Evolutionary conservation across 805 yeast species (phyloP).

Genomic region (Alloascoidea hylecoeti): DNA sequence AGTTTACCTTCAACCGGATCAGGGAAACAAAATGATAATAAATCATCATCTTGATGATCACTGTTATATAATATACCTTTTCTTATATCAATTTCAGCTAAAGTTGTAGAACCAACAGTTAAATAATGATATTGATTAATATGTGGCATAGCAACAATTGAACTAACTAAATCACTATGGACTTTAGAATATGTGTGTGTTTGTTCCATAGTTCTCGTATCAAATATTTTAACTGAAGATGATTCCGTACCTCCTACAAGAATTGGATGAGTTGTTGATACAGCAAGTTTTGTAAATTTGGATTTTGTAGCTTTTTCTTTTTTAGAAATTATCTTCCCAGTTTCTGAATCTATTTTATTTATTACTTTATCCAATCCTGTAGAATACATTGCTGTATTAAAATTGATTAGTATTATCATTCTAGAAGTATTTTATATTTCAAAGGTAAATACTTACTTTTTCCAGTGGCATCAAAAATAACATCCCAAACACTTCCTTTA

Average conservation of each 20-base stretch:
- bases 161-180: conserved; percentile 71
- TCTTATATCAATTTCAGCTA: conserved; percentile 67
- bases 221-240: conserved; percentile 25
- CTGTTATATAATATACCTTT: conserved; percentile 52
- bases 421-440: not conserved
- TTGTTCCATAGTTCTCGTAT: conserved; percentile 36
- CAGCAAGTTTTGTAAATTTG: conserved; percentile 19
- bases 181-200: conserved; percentile 35
- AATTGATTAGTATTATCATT: too few relatives aligned
- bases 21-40: conserved; percentile 60
- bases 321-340: conserved; percentile 67
- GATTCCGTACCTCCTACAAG: conserved; percentile 34
- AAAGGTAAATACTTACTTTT: conserved; percentile 21
- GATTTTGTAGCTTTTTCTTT: conserved; percentile 12
- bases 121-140: conserved; percentile 69
- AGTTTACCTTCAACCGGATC: conserved; percentile 49
- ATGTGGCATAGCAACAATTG: conserved; percentile 54
- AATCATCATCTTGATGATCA: conserved; percentile 90
- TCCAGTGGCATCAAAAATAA: conserved; percentile 53
- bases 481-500: conserved; percentile 72
- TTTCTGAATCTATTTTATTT: conserved; percentile 54
- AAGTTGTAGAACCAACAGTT: conserved; percentile 70
- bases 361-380: conserved; percentile 72
- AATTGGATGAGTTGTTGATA: conserved; percentile 22
- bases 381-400: conserved; percentile 44